Conservation (phyloP, 345 rosid genomes). For the Brassica juncea region DNA sequence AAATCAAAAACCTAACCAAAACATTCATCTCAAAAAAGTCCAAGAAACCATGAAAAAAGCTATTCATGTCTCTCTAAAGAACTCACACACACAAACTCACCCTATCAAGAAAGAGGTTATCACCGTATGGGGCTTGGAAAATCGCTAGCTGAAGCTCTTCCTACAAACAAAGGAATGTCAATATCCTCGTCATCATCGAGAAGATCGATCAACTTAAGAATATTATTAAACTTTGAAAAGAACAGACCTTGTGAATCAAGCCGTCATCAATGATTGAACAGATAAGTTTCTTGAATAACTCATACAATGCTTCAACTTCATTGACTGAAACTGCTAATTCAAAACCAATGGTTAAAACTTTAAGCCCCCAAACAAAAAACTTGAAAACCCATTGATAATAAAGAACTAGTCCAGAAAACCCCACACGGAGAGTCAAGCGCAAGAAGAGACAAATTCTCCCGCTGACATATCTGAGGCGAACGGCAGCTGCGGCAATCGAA, state of each 20-base stretch:
- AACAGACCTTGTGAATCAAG: constrained; percentile 23
- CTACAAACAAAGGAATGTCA: constrained; percentile 36
- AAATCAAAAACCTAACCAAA: constrained; percentile 64
- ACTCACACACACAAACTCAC: constrained; percentile 42
- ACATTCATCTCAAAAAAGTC: background rate
- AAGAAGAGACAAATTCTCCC: constrained; percentile 52
- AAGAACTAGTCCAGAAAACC: background rate
- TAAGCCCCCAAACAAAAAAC: background rate
- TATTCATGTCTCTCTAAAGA: background rate
- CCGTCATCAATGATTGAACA: constrained; percentile 49
- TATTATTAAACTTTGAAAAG: background rate
- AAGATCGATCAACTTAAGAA: background rate
- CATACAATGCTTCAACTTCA: constrained; percentile 74
- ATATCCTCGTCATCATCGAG: background rate
- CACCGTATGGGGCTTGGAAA: constrained; percentile 57
- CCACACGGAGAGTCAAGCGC: constrained; percentile 63
- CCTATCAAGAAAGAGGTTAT: constrained; percentile 86
- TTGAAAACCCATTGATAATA: background rate
- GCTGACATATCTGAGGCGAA: constrained; percentile 9
- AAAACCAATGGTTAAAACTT: background rate
- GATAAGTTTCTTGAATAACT: constrained; percentile 69
- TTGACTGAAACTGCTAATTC: constrained; percentile 58
- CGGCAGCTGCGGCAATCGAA: constrained; percentile 37
- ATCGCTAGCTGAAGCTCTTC: constrained; percentile 87
- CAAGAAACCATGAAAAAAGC: background rate